phyloP scores from a whole-genome alignment of 345 rosid species.

The Balakata baccata region DNA sequence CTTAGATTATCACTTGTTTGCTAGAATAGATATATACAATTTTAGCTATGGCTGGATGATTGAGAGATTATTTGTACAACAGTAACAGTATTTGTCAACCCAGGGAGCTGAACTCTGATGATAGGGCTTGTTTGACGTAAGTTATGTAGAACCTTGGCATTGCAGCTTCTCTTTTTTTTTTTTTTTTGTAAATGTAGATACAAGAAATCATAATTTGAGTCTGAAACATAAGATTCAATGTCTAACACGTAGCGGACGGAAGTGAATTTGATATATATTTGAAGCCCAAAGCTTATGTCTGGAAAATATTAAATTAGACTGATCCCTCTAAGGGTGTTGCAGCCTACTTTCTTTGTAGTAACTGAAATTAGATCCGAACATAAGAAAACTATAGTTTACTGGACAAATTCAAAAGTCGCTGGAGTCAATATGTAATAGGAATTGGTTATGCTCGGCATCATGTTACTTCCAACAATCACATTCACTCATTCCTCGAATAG shows the following conservation, averaged over 20 bases:
- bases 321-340: too few relatives aligned
- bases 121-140: not conserved
- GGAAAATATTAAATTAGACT: not conserved
- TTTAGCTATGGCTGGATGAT: not conserved
- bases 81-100: conserved; percentile 7
- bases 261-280: not conserved
- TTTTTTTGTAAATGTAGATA: not conserved
- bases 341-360: too few relatives aligned
- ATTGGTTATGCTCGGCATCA: not conserved
- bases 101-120: conserved; percentile 29
- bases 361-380: too few relatives aligned
- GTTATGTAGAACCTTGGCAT: not conserved
- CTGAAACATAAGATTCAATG: not conserved
- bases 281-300: not conserved
- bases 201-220: not conserved
- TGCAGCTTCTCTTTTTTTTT: not conserved
- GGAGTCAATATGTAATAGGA: too few relatives aligned
- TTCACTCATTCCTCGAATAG: not conserved
- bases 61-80: conserved; percentile 1
- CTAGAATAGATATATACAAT: conserved; percentile 27
- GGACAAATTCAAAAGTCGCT: too few relatives aligned
- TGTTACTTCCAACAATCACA: not conserved
- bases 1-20: conserved; percentile 73
- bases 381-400: too few relatives aligned
- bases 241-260: not conserved